These are phyloP conservation scores for Pulicaria dysenterica DNA, from an alignment of 129 eudicot genomes.

Conservation along the genomic window DNA sequence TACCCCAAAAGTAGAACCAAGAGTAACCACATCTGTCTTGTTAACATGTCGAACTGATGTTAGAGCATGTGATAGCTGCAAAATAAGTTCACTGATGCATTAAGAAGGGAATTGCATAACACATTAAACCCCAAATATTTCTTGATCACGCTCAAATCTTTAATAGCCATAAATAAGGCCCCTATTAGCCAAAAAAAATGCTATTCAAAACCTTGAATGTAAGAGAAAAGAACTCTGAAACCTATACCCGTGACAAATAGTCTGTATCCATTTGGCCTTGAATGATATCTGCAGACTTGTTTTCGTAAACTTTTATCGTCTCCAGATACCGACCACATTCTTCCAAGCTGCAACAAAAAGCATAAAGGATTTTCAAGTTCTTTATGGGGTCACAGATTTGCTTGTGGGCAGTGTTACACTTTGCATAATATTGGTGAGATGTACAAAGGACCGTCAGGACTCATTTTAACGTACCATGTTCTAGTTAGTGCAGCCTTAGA, in stretches of 20 bases:
- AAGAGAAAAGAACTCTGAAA: slow-evolving; percentile 13
- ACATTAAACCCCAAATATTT: not conserved
- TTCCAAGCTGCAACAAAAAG: slow-evolving; percentile 70
- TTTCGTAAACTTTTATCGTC: slow-evolving; percentile 88
- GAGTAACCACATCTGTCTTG: slow-evolving; percentile 97
- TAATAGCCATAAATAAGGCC: not conserved
- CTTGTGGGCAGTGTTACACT: slow-evolving; percentile 5
- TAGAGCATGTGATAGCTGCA: slow-evolving; percentile 81
- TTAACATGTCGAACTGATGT: slow-evolving; percentile 91
- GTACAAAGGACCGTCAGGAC: not conserved
- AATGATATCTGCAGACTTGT: slow-evolving; percentile 90
- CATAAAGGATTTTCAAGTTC: not conserved
- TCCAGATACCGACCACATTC: slow-evolving; percentile 99
- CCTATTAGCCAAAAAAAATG: not conserved
- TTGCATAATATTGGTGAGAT: slow-evolving; percentile 11
- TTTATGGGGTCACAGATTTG: not conserved
- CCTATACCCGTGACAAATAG: slow-evolving; percentile 79
- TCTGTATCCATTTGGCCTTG: slow-evolving; percentile 99
- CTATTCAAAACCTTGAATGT: not conserved
- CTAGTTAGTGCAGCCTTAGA: not conserved
- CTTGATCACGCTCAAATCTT: not conserved
- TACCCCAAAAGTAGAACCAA: slow-evolving; percentile 99
- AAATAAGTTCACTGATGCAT: slow-evolving; percentile 21
- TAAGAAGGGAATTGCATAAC: not conserved
- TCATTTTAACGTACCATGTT: not conserved